These are phyloP conservation scores for Gnaphalium uliginosum DNA, from an alignment of 129 eudicot genomes.

Conservation along the genomic window DNA sequence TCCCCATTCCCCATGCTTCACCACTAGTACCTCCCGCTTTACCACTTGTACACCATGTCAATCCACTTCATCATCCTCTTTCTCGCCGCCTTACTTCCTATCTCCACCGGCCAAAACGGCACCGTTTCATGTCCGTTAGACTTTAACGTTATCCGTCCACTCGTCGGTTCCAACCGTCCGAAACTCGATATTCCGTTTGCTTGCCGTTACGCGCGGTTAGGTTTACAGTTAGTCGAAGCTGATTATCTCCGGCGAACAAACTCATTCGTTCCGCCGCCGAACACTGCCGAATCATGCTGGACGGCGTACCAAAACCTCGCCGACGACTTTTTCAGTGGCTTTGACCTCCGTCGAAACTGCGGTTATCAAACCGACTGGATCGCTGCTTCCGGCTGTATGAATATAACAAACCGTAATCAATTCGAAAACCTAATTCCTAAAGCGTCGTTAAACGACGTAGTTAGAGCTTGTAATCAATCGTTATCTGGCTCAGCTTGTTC, in stretches of 20 bases:
- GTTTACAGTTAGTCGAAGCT: constrained; percentile 66
- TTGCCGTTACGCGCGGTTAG: constrained; percentile 67
- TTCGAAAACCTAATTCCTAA: constrained; percentile 47
- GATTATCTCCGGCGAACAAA: constrained; percentile 52
- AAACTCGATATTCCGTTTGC: constrained; percentile 21
- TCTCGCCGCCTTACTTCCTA: neutral
- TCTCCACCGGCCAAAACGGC: constrained; percentile 37
- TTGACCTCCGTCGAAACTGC: constrained; percentile 62
- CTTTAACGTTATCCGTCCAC: constrained; percentile 47
- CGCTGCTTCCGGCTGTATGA: constrained; percentile 59
- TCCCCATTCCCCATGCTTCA: neutral
- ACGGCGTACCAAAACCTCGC: constrained; percentile 50
- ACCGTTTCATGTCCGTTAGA: constrained; percentile 59
- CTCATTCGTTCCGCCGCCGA: constrained; percentile 60
- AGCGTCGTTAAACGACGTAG: constrained; percentile 35
- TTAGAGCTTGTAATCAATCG: constrained; percentile 61
- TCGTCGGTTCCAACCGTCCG: constrained; percentile 37
- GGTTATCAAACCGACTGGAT: constrained; percentile 74
- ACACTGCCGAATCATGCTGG: constrained; percentile 81
- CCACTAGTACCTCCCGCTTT: constrained; percentile 30
- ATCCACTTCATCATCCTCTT: constrained; percentile 17
- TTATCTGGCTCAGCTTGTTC: constrained; percentile 68
- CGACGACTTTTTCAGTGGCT: constrained; percentile 36
- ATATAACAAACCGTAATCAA: constrained; percentile 58
- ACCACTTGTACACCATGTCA: constrained; percentile 29